Conservation (phyloP, 75 land plant genomes). For the Picea glauca region DNA sequence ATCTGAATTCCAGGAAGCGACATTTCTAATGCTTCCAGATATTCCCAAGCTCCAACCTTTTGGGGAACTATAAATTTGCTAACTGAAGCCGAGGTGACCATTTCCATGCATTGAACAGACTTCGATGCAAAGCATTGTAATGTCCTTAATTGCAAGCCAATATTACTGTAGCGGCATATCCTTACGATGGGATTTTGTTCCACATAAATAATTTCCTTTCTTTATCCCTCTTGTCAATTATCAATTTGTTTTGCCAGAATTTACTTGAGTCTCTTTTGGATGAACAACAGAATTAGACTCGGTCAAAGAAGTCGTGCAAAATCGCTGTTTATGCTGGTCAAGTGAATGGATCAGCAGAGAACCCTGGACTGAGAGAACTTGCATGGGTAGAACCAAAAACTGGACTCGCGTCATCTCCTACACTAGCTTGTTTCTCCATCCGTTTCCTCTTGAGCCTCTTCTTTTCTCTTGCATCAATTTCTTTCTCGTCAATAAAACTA, state of each 20-base stretch:
- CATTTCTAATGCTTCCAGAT: neutral
- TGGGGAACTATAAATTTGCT: neutral
- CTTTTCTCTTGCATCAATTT: neutral
- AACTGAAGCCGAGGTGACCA: neutral
- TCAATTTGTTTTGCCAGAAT: neutral
- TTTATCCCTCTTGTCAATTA: neutral
- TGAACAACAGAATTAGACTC: neutral
- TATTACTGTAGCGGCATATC: too few species aligned
- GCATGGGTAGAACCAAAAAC: neutral
- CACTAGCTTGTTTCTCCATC: neutral
- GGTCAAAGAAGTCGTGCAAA: neutral
- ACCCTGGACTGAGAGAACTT: neutral
- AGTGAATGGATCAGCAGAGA: neutral
- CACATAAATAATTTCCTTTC: neutral
- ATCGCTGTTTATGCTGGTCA: neutral
- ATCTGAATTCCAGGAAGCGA: neutral
- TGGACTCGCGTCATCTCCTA: neutral
- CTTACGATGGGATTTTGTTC: too few species aligned
- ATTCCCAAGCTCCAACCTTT: neutral
- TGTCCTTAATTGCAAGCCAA: too few species aligned
- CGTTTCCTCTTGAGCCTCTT: neutral
- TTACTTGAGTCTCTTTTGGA: neutral
- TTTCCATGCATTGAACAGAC: neutral
- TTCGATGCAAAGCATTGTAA: neutral
- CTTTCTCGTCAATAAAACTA: constrained; percentile 1